A percentile compares a stretch with the other conserved stretches of the same genome.
phyloP scores from a whole-genome alignment of 1,284 basidiomycete genomes.

The Trichosporon sp. region DNA sequence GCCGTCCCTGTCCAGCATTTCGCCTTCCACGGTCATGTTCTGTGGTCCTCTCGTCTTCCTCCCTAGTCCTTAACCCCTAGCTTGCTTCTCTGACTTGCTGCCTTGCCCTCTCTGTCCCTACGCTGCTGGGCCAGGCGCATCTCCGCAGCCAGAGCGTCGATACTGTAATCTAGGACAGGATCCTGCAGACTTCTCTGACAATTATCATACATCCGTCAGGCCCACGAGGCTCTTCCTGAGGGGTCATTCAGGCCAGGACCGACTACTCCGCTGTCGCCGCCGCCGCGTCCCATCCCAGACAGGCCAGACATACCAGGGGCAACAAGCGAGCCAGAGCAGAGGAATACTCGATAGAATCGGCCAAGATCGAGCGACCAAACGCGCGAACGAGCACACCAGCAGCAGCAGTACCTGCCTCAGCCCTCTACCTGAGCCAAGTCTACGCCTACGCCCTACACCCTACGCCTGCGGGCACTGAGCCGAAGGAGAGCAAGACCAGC shows the following conservation, averaged over 20 bases:
- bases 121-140: neutral
- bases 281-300: neutral
- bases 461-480: neutral
- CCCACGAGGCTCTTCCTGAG: slow-evolving; percentile 14
- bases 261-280: slow-evolving; percentile 7
- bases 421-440: neutral
- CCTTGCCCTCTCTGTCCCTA: neutral
- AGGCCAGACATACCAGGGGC: neutral
- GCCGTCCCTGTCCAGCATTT: neutral
- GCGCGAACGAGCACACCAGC: neutral
- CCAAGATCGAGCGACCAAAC: neutral
- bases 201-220: slow-evolving; percentile 11
- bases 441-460: neutral
- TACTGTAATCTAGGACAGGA: slow-evolving; percentile 9
- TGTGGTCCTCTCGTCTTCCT: neutral
- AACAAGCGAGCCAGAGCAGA: neutral
- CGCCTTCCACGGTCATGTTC: neutral
- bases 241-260: slow-evolving; percentile 10
- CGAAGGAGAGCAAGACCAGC: slow-evolving; percentile 2
- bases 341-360: neutral
- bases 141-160: neutral
- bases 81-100: neutral
- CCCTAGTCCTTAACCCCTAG: neutral
- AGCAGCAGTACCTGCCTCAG: neutral
- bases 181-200: slow-evolving; percentile 2